Evolutionary conservation across 2,329 filamentous ascomycete genomes (phyloP), one percentile per base, ranked within the genome.

Genomic region (Colletotrichum camelliae): DNA sequence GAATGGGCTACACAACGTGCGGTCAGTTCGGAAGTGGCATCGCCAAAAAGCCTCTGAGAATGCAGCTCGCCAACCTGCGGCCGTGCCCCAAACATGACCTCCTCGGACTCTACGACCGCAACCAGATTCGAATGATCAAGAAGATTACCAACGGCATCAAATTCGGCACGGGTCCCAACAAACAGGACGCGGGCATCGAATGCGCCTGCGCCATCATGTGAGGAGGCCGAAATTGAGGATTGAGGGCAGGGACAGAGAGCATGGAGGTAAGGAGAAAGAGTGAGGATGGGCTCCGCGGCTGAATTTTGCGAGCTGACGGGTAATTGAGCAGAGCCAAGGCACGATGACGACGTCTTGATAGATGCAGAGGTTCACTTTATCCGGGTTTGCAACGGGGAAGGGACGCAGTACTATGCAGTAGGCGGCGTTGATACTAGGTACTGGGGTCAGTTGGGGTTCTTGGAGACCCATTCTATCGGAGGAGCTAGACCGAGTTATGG

Each of bases 1-100:
- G 86, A 15, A 85, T 85, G 81, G 89, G 89, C 75, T 91, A 91
- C 82, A 82, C 81, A 74, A 88, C 82, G 33, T 92, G 90, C 81
- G 81, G 83, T 70, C 83, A 85, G 77, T 84, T 85, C 68, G 73
- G 79, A 27, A 77, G 67, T 33, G 70, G 70, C 52, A 79, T 80
- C 37, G 79, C 85, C 67, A 85, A 86, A 76, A 80, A 82, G 24
- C 76, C 81, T 31, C 86, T 86, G 2, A 79, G 80, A 13, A 79
- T 84, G 73, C 83, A 85, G 74, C 79, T 78, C 67, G 89, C 83
- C 61, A 80, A 70, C 74, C 82, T 77, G 77, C 82, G 85, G 64
- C 81, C 82, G 43, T 89, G 87, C 76, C 88, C 86, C 43, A 80
- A 80, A 24, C 89, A 89, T 74, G 82, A 82, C 9, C 78, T 85